Evolutionary conservation across 768 basidiomycete species (phyloP).

Genomic region (Hirschioporus abietinus): DNA sequence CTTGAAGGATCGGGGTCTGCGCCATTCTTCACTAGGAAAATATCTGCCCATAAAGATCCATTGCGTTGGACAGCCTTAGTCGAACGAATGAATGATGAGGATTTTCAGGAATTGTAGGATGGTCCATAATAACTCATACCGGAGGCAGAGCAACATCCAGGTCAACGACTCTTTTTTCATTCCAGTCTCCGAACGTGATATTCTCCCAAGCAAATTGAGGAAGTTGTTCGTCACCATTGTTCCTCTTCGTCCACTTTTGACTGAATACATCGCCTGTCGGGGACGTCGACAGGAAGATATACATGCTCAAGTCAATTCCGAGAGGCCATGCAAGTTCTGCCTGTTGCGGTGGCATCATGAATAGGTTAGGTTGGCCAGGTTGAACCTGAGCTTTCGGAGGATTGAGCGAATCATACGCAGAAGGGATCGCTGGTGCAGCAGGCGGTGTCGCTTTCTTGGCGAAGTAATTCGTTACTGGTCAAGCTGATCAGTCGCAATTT

Average conservation of each 20-base stretch:
- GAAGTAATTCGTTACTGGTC: neutral
- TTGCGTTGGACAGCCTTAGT: constrained; percentile 72
- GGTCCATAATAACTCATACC: constrained; percentile 34
- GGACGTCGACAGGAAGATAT: constrained; percentile 69
- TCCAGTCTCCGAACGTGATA: constrained; percentile 74
- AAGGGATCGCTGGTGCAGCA: constrained; percentile 2
- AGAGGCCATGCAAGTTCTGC: constrained; percentile 56
- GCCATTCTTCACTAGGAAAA: constrained; percentile 65
- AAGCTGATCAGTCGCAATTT: neutral
- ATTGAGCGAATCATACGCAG: neutral
- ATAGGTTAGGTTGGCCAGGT: constrained; percentile 32
- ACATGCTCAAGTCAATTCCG: constrained; percentile 58
- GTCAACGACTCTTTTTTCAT: constrained; percentile 49
- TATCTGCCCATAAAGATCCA: constrained; percentile 78
- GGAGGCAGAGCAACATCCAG: constrained; percentile 62
- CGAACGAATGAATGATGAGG: neutral
- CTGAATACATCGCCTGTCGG: constrained; percentile 57
- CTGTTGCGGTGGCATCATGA: constrained; percentile 48
- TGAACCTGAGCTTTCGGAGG: constrained; percentile 19
- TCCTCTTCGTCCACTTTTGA: constrained; percentile 44
- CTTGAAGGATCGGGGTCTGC: constrained; percentile 60
- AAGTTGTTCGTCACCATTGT: constrained; percentile 42
- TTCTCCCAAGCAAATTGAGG: constrained; percentile 75
- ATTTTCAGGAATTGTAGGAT: neutral
- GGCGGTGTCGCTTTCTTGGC: neutral